Base-by-base conservation (phyloP, 441 rosid species). In the Macaranga tanarius region DNA sequence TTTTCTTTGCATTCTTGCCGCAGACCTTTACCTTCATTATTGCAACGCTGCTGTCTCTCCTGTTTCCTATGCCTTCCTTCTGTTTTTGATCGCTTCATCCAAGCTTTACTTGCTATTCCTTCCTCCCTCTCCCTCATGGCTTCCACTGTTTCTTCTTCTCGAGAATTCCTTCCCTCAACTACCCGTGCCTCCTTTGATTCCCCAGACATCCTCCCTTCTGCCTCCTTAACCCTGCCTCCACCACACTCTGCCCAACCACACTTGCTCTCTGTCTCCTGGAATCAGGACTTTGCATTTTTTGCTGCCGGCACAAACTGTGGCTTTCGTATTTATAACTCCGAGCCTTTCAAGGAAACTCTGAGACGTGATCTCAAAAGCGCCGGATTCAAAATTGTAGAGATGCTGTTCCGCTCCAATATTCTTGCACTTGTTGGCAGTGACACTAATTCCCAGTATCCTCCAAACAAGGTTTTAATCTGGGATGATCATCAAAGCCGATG, bases 321-420 rank as follows among this genome's bases (percentile, higher is more conserved):
- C 56, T 95, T 90, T 67, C 89, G 87, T 34, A 91, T 95, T 69
- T 95, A 90, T 69, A 92, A 85, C 79, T 87, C 84, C 69, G 88
- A 89, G 71, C 97, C 97, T 60, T 95, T 95, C 77, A 88, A 87
- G 86, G 97, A 92, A 80, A 90, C 92, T 52, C 87, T 89, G 48
- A 77, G 94, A 62, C 82, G 94, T 26, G 91, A 90, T 76, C 75
- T 89, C 17, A 85, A 86, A 73, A 80, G 80, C 48, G 94, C 96
- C 16, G 96, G 97, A 22, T 90, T 95, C 79, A 88, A 83, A 75
- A 87, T 89, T 69, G 97, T 95, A 25, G 99, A 95, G 86, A 95
- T 95, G 99, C 87, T 94, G 73, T 92, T 94, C 83, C 86, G 96
- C 7, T 86, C 88, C 86, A 94, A 92, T 82, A 86, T 95, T 75